Conservation (phyloP, 2,329 filamentous ascomycete species). For the Beauveria bassiana region DNA sequence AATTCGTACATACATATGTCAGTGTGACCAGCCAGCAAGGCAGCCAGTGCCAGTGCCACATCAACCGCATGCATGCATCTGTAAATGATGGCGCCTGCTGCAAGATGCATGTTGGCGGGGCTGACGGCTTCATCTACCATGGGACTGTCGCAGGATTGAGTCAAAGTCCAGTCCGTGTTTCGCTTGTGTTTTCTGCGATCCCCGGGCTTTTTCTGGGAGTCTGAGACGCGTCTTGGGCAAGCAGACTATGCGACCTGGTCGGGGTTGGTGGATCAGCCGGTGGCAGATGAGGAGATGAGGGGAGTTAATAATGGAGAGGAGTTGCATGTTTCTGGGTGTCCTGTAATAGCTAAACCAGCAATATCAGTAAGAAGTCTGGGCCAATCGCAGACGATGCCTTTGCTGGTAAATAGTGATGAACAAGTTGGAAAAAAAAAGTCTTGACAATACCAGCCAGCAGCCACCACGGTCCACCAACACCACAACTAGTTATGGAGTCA, state of each 20-base stretch:
- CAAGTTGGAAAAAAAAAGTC: no score
- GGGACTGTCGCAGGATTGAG: constrained; percentile 6
- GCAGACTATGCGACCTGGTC: neutral
- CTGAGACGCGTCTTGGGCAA: neutral
- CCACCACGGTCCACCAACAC: constrained; percentile 1
- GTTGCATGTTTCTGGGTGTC: neutral
- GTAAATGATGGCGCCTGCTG: neutral
- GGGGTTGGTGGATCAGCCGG: neutral
- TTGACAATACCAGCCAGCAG: neutral
- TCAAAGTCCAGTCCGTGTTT: constrained; percentile 5
- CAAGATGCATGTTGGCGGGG: constrained; percentile 2
- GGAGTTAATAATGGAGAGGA: neutral
- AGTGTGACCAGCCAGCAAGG: neutral
- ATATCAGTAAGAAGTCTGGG: neutral
- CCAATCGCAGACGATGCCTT: neutral
- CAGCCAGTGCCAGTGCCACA: neutral
- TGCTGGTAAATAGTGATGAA: neutral
- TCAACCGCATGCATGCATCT: constrained; percentile 2
- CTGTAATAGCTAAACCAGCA: neutral
- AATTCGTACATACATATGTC: neutral
- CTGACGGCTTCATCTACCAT: neutral
- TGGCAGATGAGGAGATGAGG: constrained; percentile 1
- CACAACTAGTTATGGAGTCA: neutral
- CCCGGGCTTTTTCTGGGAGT: neutral
- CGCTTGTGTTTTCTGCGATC: neutral